Percentiles rank a stretch among this genome's conserved stretches.
Conservation (phyloP, 495 filamentous ascomycete genomes). For the Filosporella fistucella region DNA sequence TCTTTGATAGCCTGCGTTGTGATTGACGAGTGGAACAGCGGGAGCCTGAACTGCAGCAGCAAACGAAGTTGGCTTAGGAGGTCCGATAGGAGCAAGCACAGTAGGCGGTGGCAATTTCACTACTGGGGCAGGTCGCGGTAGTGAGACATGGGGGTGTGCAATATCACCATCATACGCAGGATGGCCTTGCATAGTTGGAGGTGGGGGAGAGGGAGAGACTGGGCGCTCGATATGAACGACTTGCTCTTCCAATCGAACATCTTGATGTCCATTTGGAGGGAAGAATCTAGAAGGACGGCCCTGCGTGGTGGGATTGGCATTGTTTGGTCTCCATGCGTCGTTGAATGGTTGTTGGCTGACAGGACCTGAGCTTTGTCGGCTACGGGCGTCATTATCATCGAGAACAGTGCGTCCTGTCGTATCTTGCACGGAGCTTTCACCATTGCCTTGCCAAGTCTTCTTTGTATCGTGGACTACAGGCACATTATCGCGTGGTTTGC, state of each 20-base stretch:
- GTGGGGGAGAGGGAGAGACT: slow-evolving; percentile 61
- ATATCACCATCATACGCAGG: slow-evolving; percentile 66
- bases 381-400: slow-evolving; percentile 13
- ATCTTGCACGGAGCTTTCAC: slow-evolving; percentile 9
- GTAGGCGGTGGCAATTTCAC: slow-evolving; percentile 65
- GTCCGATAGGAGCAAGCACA: slow-evolving; percentile 30
- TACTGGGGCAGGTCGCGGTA: slow-evolving; percentile 63
- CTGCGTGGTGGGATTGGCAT: slow-evolving; percentile 6
- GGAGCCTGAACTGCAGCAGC: slow-evolving; percentile 50
- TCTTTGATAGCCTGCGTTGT: slow-evolving; percentile 10
- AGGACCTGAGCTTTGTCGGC: slow-evolving; percentile 6
- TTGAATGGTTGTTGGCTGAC: slow-evolving; percentile 41
- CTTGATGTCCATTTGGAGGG: slow-evolving; percentile 49
- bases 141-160: slow-evolving; percentile 59
- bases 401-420: slow-evolving; percentile 11
- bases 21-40: slow-evolving; percentile 18
- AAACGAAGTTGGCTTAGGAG: slow-evolving; percentile 44
- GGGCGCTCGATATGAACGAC: slow-evolving; percentile 16
- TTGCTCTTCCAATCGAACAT: slow-evolving; percentile 29
- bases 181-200: slow-evolving; percentile 65
- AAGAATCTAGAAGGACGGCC: slow-evolving; percentile 65
- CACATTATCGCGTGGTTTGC: slow-evolving; percentile 11
- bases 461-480: slow-evolving; percentile 6
- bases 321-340: slow-evolving; percentile 51
- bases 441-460: slow-evolving; percentile 1